Percentiles rank a stretch among this genome's conserved stretches.
phyloP scores from a whole-genome alignment of 2,329 filamentous ascomycete genomes.

The Aspergillus uvarum region DNA sequence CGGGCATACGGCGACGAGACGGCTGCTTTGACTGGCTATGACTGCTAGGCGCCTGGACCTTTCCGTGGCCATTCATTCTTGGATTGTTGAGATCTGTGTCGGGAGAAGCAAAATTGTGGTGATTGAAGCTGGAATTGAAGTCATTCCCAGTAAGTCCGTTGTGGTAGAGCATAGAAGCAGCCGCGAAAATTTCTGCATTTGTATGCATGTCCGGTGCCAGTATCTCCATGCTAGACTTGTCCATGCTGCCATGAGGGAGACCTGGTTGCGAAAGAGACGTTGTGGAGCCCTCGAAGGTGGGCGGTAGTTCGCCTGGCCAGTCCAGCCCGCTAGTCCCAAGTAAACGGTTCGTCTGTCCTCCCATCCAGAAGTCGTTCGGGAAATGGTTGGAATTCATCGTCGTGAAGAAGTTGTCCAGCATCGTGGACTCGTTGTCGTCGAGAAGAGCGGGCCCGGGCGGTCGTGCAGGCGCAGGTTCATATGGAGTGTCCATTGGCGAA shows the following conservation, averaged over 20 bases:
- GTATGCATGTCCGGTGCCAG: constrained; percentile 27
- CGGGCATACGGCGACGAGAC: constrained; percentile 25
- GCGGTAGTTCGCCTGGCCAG: constrained; percentile 56
- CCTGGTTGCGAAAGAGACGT: constrained; percentile 62
- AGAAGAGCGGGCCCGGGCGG: constrained; percentile 66
- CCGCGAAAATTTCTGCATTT: constrained; percentile 57
- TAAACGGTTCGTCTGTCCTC: constrained; percentile 29
- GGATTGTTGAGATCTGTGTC: constrained; percentile 22
- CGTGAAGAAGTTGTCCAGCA: constrained; percentile 53
- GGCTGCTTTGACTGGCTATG: constrained; percentile 15
- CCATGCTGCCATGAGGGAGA: constrained; percentile 25
- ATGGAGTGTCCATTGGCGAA: constrained; percentile 35
- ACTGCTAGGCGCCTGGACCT: constrained; percentile 18
- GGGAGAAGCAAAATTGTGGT: constrained; percentile 29
- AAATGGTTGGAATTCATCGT: constrained; percentile 43
- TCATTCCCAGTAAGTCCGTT: constrained; percentile 34
- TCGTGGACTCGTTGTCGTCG: constrained; percentile 57
- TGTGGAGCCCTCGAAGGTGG: constrained; percentile 64
- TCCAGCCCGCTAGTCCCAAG: constrained; percentile 32
- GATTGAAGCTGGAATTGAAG: constrained; percentile 29
- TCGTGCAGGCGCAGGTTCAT: constrained; percentile 58
- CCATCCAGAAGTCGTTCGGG: constrained; percentile 41
- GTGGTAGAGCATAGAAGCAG: constrained; percentile 51
- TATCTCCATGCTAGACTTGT: constrained; percentile 27
- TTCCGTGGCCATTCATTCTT: constrained; percentile 19